Evolutionary conservation across 164 flowering plant species (phyloP).

Genomic region (Liquidambar formosana): DNA sequence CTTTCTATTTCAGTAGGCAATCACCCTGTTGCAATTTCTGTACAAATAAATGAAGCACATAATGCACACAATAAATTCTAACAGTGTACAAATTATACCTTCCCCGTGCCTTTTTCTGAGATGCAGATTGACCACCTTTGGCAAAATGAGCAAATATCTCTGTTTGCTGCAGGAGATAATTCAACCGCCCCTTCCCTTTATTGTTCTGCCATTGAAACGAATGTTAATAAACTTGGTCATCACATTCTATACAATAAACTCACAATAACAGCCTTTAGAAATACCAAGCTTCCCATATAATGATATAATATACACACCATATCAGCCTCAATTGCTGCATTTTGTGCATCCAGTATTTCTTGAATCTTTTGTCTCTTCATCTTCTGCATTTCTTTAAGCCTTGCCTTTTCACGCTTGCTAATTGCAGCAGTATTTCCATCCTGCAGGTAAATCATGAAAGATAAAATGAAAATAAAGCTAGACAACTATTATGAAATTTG

Average conservation of each 20-base stretch:
- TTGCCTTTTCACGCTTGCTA: constrained; percentile 77
- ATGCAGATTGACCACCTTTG: constrained; percentile 65
- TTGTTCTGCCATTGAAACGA: constrained; percentile 57
- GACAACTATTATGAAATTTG: neutral
- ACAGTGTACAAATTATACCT: constrained; percentile 44
- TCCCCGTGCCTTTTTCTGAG: constrained; percentile 76
- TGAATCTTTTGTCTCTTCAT: constrained; percentile 86
- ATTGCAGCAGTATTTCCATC: constrained; percentile 44
- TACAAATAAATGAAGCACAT: neutral
- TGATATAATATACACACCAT: constrained; percentile 53
- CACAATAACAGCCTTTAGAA: neutral
- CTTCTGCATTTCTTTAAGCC: constrained; percentile 80
- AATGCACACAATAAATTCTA: neutral
- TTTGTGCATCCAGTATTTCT: constrained; percentile 79
- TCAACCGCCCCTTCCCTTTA: constrained; percentile 88
- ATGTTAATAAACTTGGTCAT: neutral
- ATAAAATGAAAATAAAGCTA: neutral
- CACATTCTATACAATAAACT: neutral
- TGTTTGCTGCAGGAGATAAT: constrained; percentile 92
- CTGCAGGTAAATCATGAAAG: constrained; percentile 27
- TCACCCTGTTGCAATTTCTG: too few species aligned
- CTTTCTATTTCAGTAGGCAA: too few species aligned
- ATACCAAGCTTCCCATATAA: neutral
- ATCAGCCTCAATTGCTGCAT: constrained; percentile 91
- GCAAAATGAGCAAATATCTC: constrained; percentile 98